A percentile compares a stretch with the other conserved stretches of the same genome.
Conservation (phyloP, 1,139 yeast genomes). For the Sugiyamaella neomexicana region DNA sequence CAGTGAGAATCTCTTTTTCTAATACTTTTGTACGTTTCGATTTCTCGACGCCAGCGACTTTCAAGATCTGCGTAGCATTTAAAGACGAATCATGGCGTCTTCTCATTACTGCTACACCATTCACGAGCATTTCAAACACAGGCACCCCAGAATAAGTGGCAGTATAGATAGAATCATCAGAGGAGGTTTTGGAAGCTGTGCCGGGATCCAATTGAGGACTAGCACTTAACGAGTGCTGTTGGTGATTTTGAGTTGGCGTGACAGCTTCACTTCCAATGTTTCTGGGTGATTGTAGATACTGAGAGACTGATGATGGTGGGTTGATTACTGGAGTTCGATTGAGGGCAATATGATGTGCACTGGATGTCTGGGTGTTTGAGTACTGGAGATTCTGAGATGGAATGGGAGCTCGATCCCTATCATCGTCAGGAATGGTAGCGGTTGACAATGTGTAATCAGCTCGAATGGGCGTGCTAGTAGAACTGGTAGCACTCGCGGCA, state of each 20-base stretch:
- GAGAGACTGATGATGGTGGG: constrained; percentile 1
- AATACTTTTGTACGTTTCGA: constrained; percentile 80
- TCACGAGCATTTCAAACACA: constrained; percentile 79
- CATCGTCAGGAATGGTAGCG: constrained; percentile 17
- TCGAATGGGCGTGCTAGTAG: constrained; percentile 5
- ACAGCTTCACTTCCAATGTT: constrained; percentile 2
- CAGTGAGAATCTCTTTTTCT: constrained; percentile 85
- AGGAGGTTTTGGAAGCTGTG: neutral
- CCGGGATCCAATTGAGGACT: constrained; percentile 12
- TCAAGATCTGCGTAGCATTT: constrained; percentile 88
- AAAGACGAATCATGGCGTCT: constrained; percentile 77
- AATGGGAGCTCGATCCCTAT: neutral
- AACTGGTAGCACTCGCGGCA: neutral
- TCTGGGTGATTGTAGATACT: constrained; percentile 10
- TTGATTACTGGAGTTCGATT: constrained; percentile 4
- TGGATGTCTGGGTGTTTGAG: neutral
- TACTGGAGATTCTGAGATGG: neutral
- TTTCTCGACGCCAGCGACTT: constrained; percentile 84
- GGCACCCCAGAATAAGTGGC: constrained; percentile 45
- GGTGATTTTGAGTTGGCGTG: neutral
- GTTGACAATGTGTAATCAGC: constrained; percentile 19
- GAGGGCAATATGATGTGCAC: neutral
- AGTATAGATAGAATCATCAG: constrained; percentile 22
- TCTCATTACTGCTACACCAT: constrained; percentile 81
- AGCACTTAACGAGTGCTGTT: constrained; percentile 12